A percentile compares a stretch with the other conserved stretches of the same genome.
These are phyloP conservation scores for Beta vulgaris DNA, from an alignment of 148 eudicot genomes.

Conservation along the genomic window DNA sequence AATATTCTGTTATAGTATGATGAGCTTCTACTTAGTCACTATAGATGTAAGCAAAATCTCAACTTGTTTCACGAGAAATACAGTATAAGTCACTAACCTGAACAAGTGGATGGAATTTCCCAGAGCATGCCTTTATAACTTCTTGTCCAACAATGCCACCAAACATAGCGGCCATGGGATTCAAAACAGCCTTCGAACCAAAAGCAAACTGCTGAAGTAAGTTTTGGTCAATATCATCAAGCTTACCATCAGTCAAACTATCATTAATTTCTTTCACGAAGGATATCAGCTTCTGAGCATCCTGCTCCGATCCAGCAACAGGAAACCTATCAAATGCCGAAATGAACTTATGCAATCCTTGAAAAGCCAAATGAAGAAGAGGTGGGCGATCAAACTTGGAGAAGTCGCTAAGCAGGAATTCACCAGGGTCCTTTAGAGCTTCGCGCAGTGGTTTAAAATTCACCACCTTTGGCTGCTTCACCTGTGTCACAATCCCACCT, in stretches of 20 bases:
- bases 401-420: slow-evolving; percentile 70
- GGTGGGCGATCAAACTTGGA: slow-evolving; percentile 74
- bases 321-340: slow-evolving; percentile 55
- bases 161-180: slow-evolving; percentile 85
- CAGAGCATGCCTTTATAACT: slow-evolving; percentile 80
- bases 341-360: slow-evolving; percentile 58
- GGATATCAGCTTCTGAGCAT: slow-evolving; percentile 64
- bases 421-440: slow-evolving; percentile 67
- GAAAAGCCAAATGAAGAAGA: slow-evolving; percentile 68
- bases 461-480: slow-evolving; percentile 66
- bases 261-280: slow-evolving; percentile 41
- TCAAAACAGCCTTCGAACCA: slow-evolving; percentile 68
- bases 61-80: not conserved
- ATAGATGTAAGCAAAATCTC: not conserved
- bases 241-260: slow-evolving; percentile 37
- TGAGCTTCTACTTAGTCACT: not conserved
- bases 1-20: not conserved
- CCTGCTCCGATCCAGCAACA: slow-evolving; percentile 64
- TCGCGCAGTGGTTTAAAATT: slow-evolving; percentile 56
- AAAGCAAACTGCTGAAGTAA: slow-evolving; percentile 57
- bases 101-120: slow-evolving; percentile 73
- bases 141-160: slow-evolving; percentile 91
- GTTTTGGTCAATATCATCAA: slow-evolving; percentile 55
- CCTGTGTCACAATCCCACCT: slow-evolving; percentile 78
- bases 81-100: slow-evolving; percentile 41